Base-by-base conservation (phyloP, 305 asterid species). In the Fraxinus paxiana region DNA sequence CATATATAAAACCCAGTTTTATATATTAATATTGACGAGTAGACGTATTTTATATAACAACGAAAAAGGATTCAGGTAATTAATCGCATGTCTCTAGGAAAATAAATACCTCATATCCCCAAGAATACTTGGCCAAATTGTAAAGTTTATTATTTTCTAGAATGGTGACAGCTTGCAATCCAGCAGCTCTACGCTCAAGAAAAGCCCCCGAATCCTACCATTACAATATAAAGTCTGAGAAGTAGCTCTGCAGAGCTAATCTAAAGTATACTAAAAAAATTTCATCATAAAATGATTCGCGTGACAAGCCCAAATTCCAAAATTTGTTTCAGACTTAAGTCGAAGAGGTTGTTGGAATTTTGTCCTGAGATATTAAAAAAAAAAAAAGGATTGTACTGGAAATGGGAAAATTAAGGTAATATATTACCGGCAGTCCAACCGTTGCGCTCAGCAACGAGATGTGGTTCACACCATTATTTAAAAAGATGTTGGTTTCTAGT, bases 21-120 rank as follows among this genome's bases (percentile, higher is more conserved):
- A 37, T 12, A 22, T 46, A 2, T 2, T 2, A 46, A 22, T 30
- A 34, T 22, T 17, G 33, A 76, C 61, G 28, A 67, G 56, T 56
- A 69, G 37, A 80, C 15, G 15, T 22, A 24, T 24, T 24, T 24
- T 63, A 24, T 24, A 22, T 63, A 63, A 20, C 33, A 24, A 24
- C 2, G 17, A 63, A 63, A 24, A 24, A 63, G 33, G 17, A 8
- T 59, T 59, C 17, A 63, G 7, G 6, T 22, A 9, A 1, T 5
- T 63, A 9, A 24, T 20, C 71, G n/a, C 17, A 24, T 24, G 6
- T 63, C 72, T 24, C 34, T 37, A n/a, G 46, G 46, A 61, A 46
- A 1, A 35, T 77, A 75, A 51, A 33, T 87, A 95, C 98, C 94
- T 92, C 97, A 90, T 93, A 92, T 80, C 98, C 97, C 97, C 97